Percentiles rank a stretch among this genome's conserved stretches.
phyloP scores from a whole-genome alignment of 805 yeast species.

The Kuraishia piskuri region DNA sequence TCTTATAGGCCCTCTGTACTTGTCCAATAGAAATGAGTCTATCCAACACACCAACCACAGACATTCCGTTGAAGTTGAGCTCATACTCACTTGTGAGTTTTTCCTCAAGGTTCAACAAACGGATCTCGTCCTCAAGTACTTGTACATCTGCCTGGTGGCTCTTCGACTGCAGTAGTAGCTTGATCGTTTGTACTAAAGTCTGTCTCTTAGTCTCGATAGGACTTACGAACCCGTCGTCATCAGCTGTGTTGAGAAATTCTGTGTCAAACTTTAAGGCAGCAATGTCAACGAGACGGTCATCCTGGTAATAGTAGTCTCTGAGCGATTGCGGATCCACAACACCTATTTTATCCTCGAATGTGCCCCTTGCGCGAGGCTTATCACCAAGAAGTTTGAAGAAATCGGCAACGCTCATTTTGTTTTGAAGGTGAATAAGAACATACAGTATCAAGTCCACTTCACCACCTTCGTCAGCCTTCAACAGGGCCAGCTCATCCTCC shows the following conservation, averaged over 20 bases:
- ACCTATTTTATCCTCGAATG: conserved; percentile 27
- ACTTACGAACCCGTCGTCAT: conserved; percentile 12
- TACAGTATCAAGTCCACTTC: conserved; percentile 52
- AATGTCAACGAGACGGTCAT: conserved; percentile 43
- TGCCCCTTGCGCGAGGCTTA: conserved; percentile 29
- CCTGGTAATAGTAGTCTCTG: conserved; percentile 54
- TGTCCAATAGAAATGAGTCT: conserved; percentile 41
- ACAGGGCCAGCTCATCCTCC: conserved; percentile 59
- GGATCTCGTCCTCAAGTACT: conserved; percentile 34
- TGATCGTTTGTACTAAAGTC: conserved; percentile 20
- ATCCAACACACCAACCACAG: conserved; percentile 40
- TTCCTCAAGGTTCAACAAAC: conserved; percentile 34
- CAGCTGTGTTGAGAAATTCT: conserved; percentile 6
- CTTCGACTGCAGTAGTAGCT: conserved; percentile 23
- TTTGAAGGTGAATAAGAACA: conserved; percentile 45
- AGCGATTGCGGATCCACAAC: conserved; percentile 28
- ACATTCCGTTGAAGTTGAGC: conserved; percentile 28
- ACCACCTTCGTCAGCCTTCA: conserved; percentile 54
- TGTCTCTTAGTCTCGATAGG: conserved; percentile 13
- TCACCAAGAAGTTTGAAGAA: conserved; percentile 59
- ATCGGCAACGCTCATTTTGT: conserved; percentile 51
- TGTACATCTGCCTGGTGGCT: conserved; percentile 25
- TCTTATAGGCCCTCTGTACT: conserved; percentile 34
- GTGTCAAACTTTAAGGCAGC: conserved; percentile 30
- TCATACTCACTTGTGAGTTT: conserved; percentile 32